Base-by-base conservation (phyloP, 352 stramenopile species). In the Phytopythium montanum region DNA sequence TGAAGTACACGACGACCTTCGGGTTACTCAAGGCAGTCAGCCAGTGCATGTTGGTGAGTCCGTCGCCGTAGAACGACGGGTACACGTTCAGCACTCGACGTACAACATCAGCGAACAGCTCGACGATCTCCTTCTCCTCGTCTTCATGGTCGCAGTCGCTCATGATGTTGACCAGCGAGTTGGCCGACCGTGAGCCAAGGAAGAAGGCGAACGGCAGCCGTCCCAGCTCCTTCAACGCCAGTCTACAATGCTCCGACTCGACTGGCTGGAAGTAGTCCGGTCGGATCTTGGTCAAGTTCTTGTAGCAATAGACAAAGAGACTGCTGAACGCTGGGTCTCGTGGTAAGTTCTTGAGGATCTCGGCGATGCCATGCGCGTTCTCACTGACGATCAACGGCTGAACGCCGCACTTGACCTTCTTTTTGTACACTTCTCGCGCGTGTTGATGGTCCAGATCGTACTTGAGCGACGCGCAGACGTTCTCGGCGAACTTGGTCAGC, bases 321-420 rank as follows among this genome's bases (percentile, higher is more conserved):
- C 93, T 78, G 14, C 80, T 90, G 59, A 96, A 95, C 25, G 69
- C 69, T 7, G 79, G 72, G 3, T 92, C 84, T 9, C 69, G 70
- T 0, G 88, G 88, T 0, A 97, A 50, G n/a, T 84, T 82, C 61
- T 85, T 87, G 52, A 97, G 62, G 19, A 97, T 79, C 65, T 90
- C 81, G n/a, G 79, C 84, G 39, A 96, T 88, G 0, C 79, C 81
- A 42, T 91, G 78, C 1, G 48, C 65, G 38, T 92, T 92, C 53
- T 90, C 78, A 1, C 71, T 90, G 8, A 75, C 60, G 0, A 87
- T 10, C 26, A 94, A 81, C 1, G 81, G 77, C 28, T 69, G 66
- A 0, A 94, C 52, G 0, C 81, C 85, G 42, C 81, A 88, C 8
- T 55, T 61, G 6, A 94, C 83, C 59, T 92, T 92, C 57, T 88